phyloP scores from a whole-genome alignment of 257 asterid species.

The Solanum chiquidenum region DNA sequence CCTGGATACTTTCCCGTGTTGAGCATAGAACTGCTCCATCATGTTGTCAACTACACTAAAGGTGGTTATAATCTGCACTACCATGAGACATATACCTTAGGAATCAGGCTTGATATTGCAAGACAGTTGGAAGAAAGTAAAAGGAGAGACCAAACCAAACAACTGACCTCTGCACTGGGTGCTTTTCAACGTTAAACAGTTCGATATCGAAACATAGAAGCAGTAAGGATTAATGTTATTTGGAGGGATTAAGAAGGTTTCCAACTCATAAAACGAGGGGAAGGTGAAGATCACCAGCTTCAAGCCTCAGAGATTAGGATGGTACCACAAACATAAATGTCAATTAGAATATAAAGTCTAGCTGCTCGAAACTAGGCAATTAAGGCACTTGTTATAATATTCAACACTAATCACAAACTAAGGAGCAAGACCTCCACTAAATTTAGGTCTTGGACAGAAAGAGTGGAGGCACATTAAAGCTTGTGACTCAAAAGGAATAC shows the following conservation, averaged over 20 bases:
- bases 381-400: background rate
- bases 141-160: background rate
- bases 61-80: conserved; percentile 65
- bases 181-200: background rate
- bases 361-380: background rate
- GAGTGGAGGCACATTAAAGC: background rate
- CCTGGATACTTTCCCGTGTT: conserved; percentile 61
- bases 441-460: background rate
- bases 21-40: conserved; percentile 77
- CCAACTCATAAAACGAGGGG: background rate
- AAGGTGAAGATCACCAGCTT: background rate
- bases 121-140: background rate
- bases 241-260: background rate
- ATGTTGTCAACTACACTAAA: conserved; percentile 89
- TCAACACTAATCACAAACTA: background rate
- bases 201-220: background rate
- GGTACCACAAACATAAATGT: background rate
- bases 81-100: background rate
- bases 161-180: background rate
- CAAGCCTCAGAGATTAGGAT: background rate
- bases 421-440: background rate
- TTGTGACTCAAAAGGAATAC: background rate
- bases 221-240: background rate
- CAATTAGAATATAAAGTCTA: background rate
- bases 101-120: background rate